Evolutionary conservation across 1,139 yeast genomes (phyloP).

Genomic region (Hansenula anomala): DNA sequence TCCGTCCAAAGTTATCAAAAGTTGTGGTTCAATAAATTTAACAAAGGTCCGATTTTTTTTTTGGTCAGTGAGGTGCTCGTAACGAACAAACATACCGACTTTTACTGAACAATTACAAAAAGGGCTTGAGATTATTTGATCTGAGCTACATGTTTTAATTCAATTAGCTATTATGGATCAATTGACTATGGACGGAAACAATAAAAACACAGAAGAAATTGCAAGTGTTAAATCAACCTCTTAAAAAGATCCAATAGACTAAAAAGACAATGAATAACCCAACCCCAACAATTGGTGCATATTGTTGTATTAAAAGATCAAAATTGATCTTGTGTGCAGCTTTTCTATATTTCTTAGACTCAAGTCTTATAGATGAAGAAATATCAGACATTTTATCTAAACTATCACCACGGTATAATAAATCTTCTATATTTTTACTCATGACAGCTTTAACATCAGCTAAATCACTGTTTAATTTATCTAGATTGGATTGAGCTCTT

Average conservation of each 20-base stretch:
- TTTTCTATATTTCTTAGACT: conserved; percentile 81
- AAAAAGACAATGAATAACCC: conserved; percentile 71
- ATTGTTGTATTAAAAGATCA: conserved; percentile 83
- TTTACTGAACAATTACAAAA: too few species aligned
- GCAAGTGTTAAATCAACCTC: conserved; percentile 14
- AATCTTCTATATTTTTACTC: conserved; percentile 94
- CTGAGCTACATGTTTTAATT: too few species aligned
- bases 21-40: too few species aligned
- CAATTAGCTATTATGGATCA: too few species aligned
- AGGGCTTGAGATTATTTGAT: too few species aligned
- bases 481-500: conserved; percentile 84
- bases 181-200: too few species aligned
- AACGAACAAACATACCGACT: too few species aligned
- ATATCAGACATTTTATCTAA: conserved; percentile 90
- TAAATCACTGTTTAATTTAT: conserved; percentile 78
- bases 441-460: conserved; percentile 92
- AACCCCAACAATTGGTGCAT: conserved; percentile 77
- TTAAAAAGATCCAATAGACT: conserved; percentile 75
- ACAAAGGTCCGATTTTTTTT: too few species aligned
- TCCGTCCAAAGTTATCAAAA: too few species aligned
- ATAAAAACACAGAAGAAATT: too few species aligned
- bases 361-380: conserved; percentile 73
- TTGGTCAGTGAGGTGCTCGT: too few species aligned
- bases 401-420: conserved; percentile 91
- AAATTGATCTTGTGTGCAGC: conserved; percentile 89